phyloP scores from a whole-genome alignment of 345 rosid genomes.

The Citrus trifoliata region DNA sequence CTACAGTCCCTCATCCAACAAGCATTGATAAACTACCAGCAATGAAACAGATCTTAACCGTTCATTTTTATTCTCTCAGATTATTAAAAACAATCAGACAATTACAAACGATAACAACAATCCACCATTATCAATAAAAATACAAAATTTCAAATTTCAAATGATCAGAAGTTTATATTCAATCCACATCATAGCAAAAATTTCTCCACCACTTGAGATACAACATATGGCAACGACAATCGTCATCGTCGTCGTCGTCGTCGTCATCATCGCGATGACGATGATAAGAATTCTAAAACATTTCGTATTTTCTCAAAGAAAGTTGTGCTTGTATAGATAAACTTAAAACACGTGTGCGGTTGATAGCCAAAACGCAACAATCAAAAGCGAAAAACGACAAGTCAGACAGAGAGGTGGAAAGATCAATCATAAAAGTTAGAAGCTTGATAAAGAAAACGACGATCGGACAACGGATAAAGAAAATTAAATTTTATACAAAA shows the following conservation, averaged over 20 bases:
- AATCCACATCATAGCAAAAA: not conserved
- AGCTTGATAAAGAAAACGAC: conserved; percentile 3
- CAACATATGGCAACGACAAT: not conserved
- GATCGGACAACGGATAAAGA: conserved; percentile 17
- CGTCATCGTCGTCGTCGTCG: not conserved
- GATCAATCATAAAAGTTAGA: conserved; percentile 7
- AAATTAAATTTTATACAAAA: not conserved
- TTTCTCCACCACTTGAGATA: not conserved
- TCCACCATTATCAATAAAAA: not conserved
- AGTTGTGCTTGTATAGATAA: not conserved
- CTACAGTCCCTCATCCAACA: conserved; percentile 17
- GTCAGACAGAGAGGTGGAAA: not conserved
- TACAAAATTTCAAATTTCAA: not conserved
- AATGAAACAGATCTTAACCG: not conserved
- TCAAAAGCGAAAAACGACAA: conserved; percentile 8
- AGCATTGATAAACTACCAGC: not conserved
- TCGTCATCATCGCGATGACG: not conserved
- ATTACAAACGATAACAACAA: not conserved
- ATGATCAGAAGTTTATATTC: not conserved
- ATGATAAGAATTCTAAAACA: not conserved
- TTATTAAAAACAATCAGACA: not conserved
- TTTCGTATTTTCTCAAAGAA: not conserved
- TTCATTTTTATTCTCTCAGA: not conserved
- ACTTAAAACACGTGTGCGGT: not conserved
- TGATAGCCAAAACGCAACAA: conserved; percentile 1